Base-by-base conservation (phyloP, 306 rosid species). In the Vigna unguiculata region DNA sequence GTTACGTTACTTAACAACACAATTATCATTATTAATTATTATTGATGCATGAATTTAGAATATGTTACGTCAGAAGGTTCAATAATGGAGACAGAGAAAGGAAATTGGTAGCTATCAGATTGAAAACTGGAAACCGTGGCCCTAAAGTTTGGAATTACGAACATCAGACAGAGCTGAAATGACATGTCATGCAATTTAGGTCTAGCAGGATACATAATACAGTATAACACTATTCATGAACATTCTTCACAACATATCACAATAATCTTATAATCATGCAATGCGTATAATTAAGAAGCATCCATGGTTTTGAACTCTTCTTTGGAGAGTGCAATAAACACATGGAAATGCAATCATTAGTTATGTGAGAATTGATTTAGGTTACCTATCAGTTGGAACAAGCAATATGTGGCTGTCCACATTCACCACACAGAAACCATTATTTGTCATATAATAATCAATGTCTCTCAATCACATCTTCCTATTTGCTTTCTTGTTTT, bases 31-130 rank as follows among this genome's bases (percentile, higher is more conserved):
- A 30, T 60, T 32, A 32, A 28, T 59, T 28, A 15, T 59, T 55
- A 58, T 24, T 4, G 9, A 66, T 43, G 6, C 0, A 40, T 38
- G 12, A 51, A 12, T 51, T 38, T 52, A 22, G 15, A 24, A 38
- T 5, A 2, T 64, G 10, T 40, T 40, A 48, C 5, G 20, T 46
- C 21, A 49, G 19, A 74, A 51, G 7, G 20, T 43, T 24, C 74
- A 81, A 84, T 84, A 78, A 84, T 81, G 51, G 51, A 74, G 72
- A 57, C 43, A 54, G 40, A 38, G 72, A 68, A 53, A 45, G 68
- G 57, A 51, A 30, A 32, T 4, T 45, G 53, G 62, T 62, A 71
- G 78, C 78, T 69, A 69, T 69, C 59, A 69, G 49, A 61, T 59
- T 19, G 79, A 83, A 47, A 43, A 40, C 11, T 47, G 2, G 84